A percentile compares a stretch with the other conserved stretches of the same genome.
phyloP scores from a whole-genome alignment of 2,329 filamentous ascomycete species.

The Clarireedia hainanense region DNA sequence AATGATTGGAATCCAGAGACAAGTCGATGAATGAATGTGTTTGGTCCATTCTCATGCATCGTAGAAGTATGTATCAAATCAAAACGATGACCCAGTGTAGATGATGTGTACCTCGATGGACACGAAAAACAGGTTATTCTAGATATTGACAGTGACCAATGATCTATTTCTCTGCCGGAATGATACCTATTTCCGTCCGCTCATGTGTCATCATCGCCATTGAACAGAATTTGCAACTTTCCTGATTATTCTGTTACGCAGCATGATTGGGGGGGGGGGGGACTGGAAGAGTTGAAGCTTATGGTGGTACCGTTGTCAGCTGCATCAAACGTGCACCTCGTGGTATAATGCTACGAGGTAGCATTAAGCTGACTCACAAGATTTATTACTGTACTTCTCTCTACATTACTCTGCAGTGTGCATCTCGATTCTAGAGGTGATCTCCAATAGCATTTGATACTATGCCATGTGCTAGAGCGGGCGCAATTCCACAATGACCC shows the following conservation, averaged over 20 bases:
- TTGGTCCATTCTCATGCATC: not conserved
- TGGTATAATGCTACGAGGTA: not conserved
- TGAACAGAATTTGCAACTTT: not conserved
- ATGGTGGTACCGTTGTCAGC: slow-evolving; percentile 3
- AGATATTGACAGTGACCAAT: too few species aligned
- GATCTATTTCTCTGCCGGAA: not conserved
- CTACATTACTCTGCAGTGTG: not conserved
- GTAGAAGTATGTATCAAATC: not conserved
- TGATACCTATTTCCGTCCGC: not conserved
- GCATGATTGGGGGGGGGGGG: not conserved
- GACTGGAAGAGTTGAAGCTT: not conserved
- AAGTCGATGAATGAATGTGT: not conserved
- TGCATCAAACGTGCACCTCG: not conserved
- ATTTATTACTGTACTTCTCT: not conserved
- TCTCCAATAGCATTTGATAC: not conserved
- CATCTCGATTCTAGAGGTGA: not conserved
- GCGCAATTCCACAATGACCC: not conserved
- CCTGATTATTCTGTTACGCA: not conserved
- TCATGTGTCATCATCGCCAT: not conserved
- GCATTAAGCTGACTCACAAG: not conserved
- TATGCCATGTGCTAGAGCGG: not conserved
- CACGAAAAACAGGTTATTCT: too few species aligned
- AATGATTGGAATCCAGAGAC: not conserved
- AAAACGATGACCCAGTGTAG: too few species aligned
- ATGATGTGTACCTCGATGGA: too few species aligned